phyloP scores from a whole-genome alignment of 2,329 filamentous ascomycete genomes.

The Fusarium annulatum region DNA sequence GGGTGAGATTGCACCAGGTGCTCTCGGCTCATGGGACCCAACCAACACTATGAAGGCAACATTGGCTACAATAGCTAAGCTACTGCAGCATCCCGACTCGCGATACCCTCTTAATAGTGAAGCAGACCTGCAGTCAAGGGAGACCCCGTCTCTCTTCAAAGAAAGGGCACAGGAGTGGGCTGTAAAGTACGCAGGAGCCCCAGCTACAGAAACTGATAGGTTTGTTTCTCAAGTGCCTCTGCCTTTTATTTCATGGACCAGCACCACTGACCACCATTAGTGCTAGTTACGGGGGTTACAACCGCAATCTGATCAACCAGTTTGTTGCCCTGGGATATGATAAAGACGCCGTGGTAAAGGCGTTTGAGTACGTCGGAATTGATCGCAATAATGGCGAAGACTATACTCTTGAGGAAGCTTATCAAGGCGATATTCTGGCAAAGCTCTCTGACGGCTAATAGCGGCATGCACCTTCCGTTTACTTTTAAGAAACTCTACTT shows the following conservation, averaged over 20 bases:
- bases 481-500: too few relatives aligned
- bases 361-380: neutral
- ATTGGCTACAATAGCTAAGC: neutral
- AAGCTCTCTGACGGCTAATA: accelerated
- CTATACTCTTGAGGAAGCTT: neutral
- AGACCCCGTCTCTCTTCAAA: neutral
- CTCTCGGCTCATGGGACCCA: neutral
- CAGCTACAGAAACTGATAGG: neutral
- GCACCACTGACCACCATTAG: neutral
- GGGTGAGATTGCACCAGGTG: neutral
- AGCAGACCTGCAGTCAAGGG: neutral
- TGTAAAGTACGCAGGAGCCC: neutral
- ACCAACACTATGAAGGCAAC: neutral
- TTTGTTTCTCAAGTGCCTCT: neutral
- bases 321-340: neutral
- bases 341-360: neutral
- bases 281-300: neutral
- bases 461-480: too few relatives aligned
- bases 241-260: neutral
- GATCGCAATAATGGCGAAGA: neutral
- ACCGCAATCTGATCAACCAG: accelerated
- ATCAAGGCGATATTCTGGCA: neutral
- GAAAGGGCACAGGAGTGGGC: neutral
- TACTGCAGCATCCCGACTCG: neutral
- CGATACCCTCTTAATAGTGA: neutral